Evolutionary conservation across 2,329 filamentous ascomycete species (phyloP), one percentile per base, ranked within the genome.

Genomic region (Tolypocladium pustulatum): DNA sequence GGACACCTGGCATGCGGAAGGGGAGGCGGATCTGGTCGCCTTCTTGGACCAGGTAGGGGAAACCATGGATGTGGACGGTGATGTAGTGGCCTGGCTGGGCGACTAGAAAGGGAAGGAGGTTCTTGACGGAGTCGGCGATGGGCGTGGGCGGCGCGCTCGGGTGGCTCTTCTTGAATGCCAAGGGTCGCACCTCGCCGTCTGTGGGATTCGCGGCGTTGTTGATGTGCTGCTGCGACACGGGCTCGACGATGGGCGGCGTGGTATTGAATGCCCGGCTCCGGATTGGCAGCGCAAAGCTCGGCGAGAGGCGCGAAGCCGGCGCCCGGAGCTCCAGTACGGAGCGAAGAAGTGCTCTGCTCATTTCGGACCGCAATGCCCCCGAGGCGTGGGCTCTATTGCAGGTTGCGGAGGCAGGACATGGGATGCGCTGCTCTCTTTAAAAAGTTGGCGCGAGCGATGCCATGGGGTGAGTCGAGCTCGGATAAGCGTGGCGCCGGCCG

Each of bases 51-150:
- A 94, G 87, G 76, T 93, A 94, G 8, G 89, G 88, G 57, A 82
- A 84, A 36, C 84, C 88, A 75, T 94, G 87, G 73, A 95, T 87
- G 75, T 91, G 89, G 58, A 88, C 78, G 53, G 86, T 90, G 68
- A 90, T 83, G 78, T 93, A 94, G 80, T 91, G 88, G 27, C 80
- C 77, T 3, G 86, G 83, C 75, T 94, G 90, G 13, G 86, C 81
- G 65, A 81, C 81, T 54, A 94, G 83, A 54, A 90, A 78, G 1
- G 89, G 88, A 36, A 91, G 83, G 54, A 91, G 80, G 49, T 72
- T 72, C 63, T 76, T 78, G 62, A 89, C 78, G 1, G 82, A 82
- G 56, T 81, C 73, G 61, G 81, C 78, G 61, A 88, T 73, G 56
- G 70, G 74, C 53, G 65, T 67, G 51, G 69, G 72, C 41, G 70